Base-by-base conservation (phyloP, 306 rosid genomes). In the Dalbergia cultrata region DNA sequence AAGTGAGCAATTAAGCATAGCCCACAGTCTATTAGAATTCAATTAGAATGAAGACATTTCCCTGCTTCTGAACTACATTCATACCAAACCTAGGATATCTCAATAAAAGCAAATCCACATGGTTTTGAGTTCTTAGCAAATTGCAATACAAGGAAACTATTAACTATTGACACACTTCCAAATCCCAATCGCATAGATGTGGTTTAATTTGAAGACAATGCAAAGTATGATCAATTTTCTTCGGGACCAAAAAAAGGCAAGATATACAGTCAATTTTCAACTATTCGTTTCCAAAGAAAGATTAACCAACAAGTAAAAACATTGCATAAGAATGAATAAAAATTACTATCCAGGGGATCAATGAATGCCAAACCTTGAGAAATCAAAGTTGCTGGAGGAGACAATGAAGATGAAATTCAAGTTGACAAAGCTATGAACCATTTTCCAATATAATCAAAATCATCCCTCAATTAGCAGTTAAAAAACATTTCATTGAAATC, bases 321-420 rank as follows among this genome's bases (percentile, higher is more conserved):
- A 9, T 43, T 43, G 13, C 49, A 43, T 64, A 33, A 67, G 41
- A 86, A 68, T 37, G 49, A 70, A 58, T 66, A 41, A 66, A 52
- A 70, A 61, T 80, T 86, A 95, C 98, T 92, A 39, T 95, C 97
- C 13, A 73, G 74, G 3, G 77, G 83, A 74, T 92, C 83, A 12
- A 97, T 95, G 50, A 52, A 70, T 13, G 95, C 95, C 22, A 62
- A 66, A 72, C 85, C 82, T 13, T 26, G 83, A 1, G 90, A 74
- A 76, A 80, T 77, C 76, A 89, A 83, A 72, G 77, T 61, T 76
- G 84, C 80, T 37, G 31, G 37, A 84, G 89, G 87, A 70, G 84
- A 84, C 54, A 63, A 78, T 31, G 31, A 81, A 18, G 35, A 26
- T 5, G 54, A 87, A 76, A 80, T 72, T 65, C 56, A 72, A 33